A percentile compares a stretch with the other conserved stretches of the same genome.
Evolutionary conservation across 805 yeast species (phyloP).

Genomic region (Sugiyamaella smithiae): DNA sequence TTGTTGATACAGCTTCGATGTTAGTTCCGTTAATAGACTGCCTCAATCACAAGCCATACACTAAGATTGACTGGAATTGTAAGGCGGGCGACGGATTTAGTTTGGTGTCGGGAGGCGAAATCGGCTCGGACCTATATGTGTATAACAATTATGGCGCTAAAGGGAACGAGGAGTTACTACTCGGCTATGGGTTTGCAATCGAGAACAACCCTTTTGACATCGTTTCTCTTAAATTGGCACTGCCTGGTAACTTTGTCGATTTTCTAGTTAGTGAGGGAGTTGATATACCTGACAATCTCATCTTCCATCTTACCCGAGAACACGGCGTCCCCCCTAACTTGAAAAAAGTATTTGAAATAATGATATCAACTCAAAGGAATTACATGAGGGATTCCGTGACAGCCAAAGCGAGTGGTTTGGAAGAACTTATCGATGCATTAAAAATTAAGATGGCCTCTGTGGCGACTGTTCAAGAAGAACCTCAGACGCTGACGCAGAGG

Average conservation of each 20-base stretch:
- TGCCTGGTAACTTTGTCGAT: conserved; percentile 1
- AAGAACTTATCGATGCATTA: conserved; percentile 2
- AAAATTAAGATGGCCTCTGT: background rate
- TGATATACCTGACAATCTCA: background rate
- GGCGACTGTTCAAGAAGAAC: background rate
- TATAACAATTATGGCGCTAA: conserved; percentile 86
- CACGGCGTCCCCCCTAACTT: conserved; percentile 10
- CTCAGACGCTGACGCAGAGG: conserved; percentile 7
- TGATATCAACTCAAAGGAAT: conserved; percentile 5
- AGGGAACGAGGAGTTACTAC: conserved; percentile 75
- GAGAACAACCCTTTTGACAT: conserved; percentile 53
- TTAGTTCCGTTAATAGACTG: conserved; percentile 76
- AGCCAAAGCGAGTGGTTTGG: conserved; percentile 1
- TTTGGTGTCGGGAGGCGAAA: conserved; percentile 32
- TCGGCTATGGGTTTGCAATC: conserved; percentile 78
- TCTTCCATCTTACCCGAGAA: conserved; percentile 9
- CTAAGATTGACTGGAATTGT: conserved; percentile 62
- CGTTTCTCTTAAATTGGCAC: conserved; percentile 53
- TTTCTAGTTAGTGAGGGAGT: background rate
- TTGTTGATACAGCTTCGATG: conserved; percentile 52
- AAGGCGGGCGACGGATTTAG: conserved; percentile 21
- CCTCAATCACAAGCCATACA: conserved; percentile 64
- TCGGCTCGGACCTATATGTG: conserved; percentile 47
- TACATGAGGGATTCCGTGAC: background rate
- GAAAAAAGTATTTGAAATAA: background rate